A percentile compares a stretch with the other conserved stretches of the same genome.
phyloP scores from a whole-genome alignment of 2,329 filamentous ascomycete genomes.

The Cladosporium sp. region DNA sequence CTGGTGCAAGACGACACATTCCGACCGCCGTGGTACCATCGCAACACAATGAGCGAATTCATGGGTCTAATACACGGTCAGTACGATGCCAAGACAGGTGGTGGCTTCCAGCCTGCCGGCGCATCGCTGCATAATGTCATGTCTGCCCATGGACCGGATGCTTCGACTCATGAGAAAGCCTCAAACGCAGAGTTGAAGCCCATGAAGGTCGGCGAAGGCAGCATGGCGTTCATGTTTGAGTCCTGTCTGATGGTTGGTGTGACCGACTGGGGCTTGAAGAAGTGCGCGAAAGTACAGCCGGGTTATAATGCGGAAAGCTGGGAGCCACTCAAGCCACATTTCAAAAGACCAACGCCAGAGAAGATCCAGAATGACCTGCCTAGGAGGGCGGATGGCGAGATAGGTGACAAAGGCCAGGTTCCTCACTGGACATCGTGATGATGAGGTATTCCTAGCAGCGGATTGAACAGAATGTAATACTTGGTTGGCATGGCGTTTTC shows the following conservation, averaged over 20 bases:
- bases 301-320: conserved; percentile 80
- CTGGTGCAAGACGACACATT: conserved; percentile 66
- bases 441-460: not conserved
- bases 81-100: conserved; percentile 57
- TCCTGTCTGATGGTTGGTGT: conserved; percentile 67
- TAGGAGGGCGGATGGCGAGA: conserved; percentile 16
- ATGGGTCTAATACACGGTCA: conserved; percentile 57
- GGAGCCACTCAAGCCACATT: conserved; percentile 51
- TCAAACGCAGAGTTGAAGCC: conserved; percentile 53
- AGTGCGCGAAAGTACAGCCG: conserved; percentile 66
- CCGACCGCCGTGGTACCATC: conserved; percentile 68
- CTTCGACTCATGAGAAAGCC: conserved; percentile 53
- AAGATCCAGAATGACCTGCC: conserved; percentile 20
- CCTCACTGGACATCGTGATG: conserved; percentile 23
- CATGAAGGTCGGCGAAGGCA: conserved; percentile 55
- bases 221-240: conserved; percentile 67
- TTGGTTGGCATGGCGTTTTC: too few relatives aligned
- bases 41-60: conserved; percentile 64
- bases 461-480: not conserved
- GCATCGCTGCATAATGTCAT: conserved; percentile 49
- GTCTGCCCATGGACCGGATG: conserved; percentile 53
- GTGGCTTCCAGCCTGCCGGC: conserved; percentile 57
- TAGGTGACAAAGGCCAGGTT: conserved; percentile 26
- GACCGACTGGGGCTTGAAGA: conserved; percentile 67
- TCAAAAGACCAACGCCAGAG: conserved; percentile 24